Conservation (phyloP, 768 basidiomycete species). For the Phallus indusiatus region DNA sequence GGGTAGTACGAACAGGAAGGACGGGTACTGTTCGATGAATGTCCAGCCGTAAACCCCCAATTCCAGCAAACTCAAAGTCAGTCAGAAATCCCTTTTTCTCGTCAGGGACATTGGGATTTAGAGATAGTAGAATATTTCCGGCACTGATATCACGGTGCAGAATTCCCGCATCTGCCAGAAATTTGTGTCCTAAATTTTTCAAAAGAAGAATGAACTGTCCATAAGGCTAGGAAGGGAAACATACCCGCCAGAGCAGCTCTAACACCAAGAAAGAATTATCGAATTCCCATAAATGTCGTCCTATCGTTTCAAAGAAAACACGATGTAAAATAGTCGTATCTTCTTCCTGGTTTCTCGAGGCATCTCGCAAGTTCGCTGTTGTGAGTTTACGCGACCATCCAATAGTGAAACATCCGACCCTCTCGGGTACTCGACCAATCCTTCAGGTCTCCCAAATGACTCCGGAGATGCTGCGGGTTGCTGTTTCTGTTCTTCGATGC, state of each 20-base stretch:
- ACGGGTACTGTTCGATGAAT: neutral
- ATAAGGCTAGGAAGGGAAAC: neutral
- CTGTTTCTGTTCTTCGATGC: no score
- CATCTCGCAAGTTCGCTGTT: neutral
- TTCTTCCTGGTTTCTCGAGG: neutral
- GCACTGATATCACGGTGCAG: slow-evolving; percentile 5
- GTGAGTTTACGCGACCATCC: neutral
- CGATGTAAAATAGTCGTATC: slow-evolving; percentile 7
- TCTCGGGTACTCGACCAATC: neutral
- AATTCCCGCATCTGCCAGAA: slow-evolving; percentile 10
- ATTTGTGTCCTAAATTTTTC: slow-evolving; percentile 14
- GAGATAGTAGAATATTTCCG: slow-evolving; percentile 15
- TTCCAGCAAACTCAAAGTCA: slow-evolving; percentile 22
- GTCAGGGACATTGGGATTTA: slow-evolving; percentile 4
- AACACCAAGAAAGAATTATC: slow-evolving; percentile 1
- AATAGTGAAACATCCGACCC: neutral
- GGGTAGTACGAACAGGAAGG: no score
- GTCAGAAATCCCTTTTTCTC: slow-evolving; percentile 19
- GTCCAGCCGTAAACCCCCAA: neutral
- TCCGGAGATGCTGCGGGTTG: no score
- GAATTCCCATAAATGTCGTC: slow-evolving; percentile 11
- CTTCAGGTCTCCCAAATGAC: neutral
- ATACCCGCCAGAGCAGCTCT: slow-evolving; percentile 1
- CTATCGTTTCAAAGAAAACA: slow-evolving; percentile 3
- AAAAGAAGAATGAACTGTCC: neutral